Conservation (phyloP, 805 yeast genomes). For the Starmerella sirachaensis region DNA sequence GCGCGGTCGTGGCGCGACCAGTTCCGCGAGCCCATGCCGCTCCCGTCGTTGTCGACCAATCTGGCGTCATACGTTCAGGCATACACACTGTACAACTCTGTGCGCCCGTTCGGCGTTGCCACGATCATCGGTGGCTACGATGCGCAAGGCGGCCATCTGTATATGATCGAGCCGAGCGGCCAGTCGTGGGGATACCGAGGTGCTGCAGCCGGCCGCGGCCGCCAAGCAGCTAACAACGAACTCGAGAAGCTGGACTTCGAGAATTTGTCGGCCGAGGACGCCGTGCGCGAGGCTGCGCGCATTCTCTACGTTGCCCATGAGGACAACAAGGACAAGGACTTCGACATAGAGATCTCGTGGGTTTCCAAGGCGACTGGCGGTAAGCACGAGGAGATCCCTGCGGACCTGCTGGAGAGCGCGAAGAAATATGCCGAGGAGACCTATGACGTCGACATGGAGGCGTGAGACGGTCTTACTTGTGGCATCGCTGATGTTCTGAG, state of each 20-base stretch:
- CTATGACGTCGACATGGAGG: constrained; percentile 37
- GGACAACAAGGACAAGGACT: constrained; percentile 94
- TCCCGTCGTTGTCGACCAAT: constrained; percentile 74
- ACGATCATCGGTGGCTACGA: constrained; percentile 92
- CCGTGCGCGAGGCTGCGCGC: constrained; percentile 86
- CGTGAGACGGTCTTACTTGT: too few relatives aligned
- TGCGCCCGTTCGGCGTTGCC: constrained; percentile 92
- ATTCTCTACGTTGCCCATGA: constrained; percentile 91
- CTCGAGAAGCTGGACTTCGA: constrained; percentile 76
- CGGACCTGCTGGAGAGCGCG: constrained; percentile 70
- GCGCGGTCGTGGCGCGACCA: constrained; percentile 63
- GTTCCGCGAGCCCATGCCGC: constrained; percentile 65
- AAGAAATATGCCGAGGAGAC: constrained; percentile 72
- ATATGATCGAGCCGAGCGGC: constrained; percentile 97
- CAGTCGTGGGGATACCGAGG: constrained; percentile 95
- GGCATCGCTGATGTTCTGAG: too few relatives aligned
- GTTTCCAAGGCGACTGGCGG: constrained; percentile 64
- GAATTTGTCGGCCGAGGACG: constrained; percentile 60
- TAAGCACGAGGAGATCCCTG: constrained; percentile 67
- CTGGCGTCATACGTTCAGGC: constrained; percentile 89
- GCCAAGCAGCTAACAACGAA: constrained; percentile 96
- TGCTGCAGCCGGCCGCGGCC: constrained; percentile 96
- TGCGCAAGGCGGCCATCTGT: constrained; percentile 78
- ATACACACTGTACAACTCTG: constrained; percentile 89
- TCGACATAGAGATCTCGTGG: constrained; percentile 92